Evolutionary conservation across 768 basidiomycete genomes (phyloP).

Genomic region (Leccinum longicurvipes): DNA sequence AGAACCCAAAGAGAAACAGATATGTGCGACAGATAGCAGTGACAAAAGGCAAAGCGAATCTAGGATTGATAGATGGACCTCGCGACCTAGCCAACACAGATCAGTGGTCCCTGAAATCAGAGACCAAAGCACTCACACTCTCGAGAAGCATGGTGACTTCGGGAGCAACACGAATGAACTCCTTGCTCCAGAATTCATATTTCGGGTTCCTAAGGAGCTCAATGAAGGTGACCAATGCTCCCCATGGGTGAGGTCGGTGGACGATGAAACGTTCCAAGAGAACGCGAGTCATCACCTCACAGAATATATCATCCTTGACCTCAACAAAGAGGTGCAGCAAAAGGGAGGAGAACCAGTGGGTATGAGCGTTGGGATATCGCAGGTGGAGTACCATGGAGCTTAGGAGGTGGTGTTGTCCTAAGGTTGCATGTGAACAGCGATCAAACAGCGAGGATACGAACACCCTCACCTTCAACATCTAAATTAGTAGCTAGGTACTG

Average conservation of each 20-base stretch:
- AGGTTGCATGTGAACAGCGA: background rate
- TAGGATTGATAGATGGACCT: slow-evolving; percentile 75
- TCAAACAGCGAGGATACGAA: background rate
- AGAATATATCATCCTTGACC: slow-evolving; percentile 70
- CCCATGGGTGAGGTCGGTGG: slow-evolving; percentile 96
- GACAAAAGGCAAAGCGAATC: slow-evolving; percentile 57
- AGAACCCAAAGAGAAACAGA: slow-evolving; percentile 64
- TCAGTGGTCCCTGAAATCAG: slow-evolving; percentile 1
- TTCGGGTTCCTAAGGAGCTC: slow-evolving; percentile 87
- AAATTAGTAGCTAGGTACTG: slow-evolving; percentile 80
- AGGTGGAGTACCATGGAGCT: slow-evolving; percentile 92
- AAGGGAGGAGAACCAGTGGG: slow-evolving; percentile 94
- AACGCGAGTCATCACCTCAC: slow-evolving; percentile 83
- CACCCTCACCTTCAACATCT: slow-evolving; percentile 80
- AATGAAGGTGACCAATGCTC: slow-evolving; percentile 89
- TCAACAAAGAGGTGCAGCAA: slow-evolving; percentile 85
- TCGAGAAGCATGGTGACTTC: slow-evolving; percentile 84
- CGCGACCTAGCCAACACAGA: slow-evolving; percentile 51
- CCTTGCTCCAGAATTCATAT: slow-evolving; percentile 89
- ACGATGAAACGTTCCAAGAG: slow-evolving; percentile 93
- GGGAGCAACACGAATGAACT: slow-evolving; percentile 79
- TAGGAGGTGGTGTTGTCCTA: slow-evolving; percentile 94
- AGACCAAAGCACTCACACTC: slow-evolving; percentile 52
- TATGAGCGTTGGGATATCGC: slow-evolving; percentile 97
- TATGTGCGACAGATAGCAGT: slow-evolving; percentile 80